Evolutionary conservation across 2,329 filamentous ascomycete species (phyloP), one percentile per base, ranked within the genome.

Genomic region (Parascedosporium putredinis): DNA sequence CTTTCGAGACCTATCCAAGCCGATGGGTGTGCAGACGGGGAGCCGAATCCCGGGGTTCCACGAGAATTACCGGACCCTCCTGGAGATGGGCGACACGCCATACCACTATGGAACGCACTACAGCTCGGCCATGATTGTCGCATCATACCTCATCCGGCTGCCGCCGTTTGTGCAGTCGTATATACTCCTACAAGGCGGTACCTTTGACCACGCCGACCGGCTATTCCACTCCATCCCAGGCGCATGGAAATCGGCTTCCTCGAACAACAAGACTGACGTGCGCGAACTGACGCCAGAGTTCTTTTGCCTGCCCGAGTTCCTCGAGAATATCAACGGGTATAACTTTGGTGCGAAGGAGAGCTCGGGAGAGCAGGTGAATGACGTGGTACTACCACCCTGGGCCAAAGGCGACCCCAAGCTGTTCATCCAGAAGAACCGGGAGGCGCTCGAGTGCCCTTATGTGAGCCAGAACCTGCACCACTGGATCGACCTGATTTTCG

Each of bases 71-170:
- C 81, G 83, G 56, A 86, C 88, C 14, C 84, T 98, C 62, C 84
- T 84, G 1, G 93, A 97, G 62, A 95, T 98, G 74, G 88, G 84
- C 6, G 90, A 95, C 43, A 84, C 86, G 1, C 86, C 93, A 0
- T 98, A 96, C 63, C 93, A 98, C 62, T 98, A 97, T 57, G 93
- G 93, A 16, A 98, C 94, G 0, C 94, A 98, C 63, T 98, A 98
- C 64, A 97, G 93, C 1, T 97, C 93, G 2, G 93, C 93, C 6
- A 98, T 97, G 93, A 96, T 95, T 52, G 93, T 98, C 5, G 89
- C 89, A 10, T 96, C 90, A 0, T 98, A 96, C 60, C 76, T 98
- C 36, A 96, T 98, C 59, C 84, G 93, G 16, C 74, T 98, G 14
- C 91, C 95, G 47, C 93, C 93, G 0, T 98, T 97, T 62, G 91